Evolutionary conservation across 2,329 filamentous ascomycete species (phyloP).

Genomic region (Coleophoma crateriformis): DNA sequence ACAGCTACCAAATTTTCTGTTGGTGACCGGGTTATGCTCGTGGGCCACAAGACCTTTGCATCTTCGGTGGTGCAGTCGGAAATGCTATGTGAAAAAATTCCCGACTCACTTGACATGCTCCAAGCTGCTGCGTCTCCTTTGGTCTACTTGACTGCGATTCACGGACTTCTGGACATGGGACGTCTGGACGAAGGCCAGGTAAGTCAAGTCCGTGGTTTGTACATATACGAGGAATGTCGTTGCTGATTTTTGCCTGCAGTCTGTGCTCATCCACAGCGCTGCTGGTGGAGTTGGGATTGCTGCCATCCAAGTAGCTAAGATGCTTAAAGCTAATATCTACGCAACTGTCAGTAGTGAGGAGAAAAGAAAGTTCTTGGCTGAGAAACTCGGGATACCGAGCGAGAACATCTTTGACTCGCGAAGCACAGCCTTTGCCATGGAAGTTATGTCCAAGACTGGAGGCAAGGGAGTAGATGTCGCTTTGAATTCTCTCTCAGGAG

Average conservation of each 20-base stretch:
- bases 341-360: constrained; percentile 23
- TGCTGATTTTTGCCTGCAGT: too few species aligned
- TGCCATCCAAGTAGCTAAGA: constrained; percentile 20
- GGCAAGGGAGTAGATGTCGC: constrained; percentile 16
- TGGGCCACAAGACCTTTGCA: background rate
- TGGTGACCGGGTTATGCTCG: constrained; percentile 15
- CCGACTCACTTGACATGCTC: constrained; percentile 1
- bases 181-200: background rate
- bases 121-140: constrained; percentile 32
- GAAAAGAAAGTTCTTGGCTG: background rate
- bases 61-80: background rate
- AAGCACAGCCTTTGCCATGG: constrained; percentile 11
- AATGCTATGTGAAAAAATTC: background rate
- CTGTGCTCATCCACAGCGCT: constrained; percentile 23
- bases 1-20: constrained; percentile 9
- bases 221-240: too few species aligned
- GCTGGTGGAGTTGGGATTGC: constrained; percentile 21
- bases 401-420: constrained; percentile 1
- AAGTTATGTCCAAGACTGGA: constrained; percentile 10
- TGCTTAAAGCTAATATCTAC: constrained; percentile 28
- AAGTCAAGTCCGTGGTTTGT: too few species aligned
- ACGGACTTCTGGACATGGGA: constrained; percentile 34
- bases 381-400: background rate
- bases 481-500: constrained; percentile 15
- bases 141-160: constrained; percentile 20